Evolutionary conservation across 2,329 filamentous ascomycete species (phyloP).

Genomic region (Macrophomina phaseolina): DNA sequence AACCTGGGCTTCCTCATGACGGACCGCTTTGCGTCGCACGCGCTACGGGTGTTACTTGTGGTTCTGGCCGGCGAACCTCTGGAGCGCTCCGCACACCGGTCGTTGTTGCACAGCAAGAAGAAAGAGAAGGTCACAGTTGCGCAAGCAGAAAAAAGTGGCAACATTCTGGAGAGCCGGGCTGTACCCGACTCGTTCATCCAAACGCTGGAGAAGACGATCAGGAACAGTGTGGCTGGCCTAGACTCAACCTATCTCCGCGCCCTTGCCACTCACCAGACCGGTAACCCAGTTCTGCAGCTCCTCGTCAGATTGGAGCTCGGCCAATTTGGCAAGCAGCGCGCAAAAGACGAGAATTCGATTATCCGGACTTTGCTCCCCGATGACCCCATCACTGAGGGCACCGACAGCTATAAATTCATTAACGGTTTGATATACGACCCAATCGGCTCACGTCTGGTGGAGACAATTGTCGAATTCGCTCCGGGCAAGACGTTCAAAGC

Average conservation of each 20-base stretch:
- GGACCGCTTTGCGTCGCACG: slow-evolving; percentile 88
- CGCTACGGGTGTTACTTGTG: slow-evolving; percentile 82
- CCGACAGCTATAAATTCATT: slow-evolving; percentile 79
- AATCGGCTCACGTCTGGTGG: slow-evolving; percentile 86
- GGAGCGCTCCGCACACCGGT: slow-evolving; percentile 64
- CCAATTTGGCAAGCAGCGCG: slow-evolving; percentile 70
- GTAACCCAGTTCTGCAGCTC: slow-evolving; percentile 91
- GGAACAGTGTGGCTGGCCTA: slow-evolving; percentile 74
- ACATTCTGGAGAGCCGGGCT: slow-evolving; percentile 47
- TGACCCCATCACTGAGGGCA: slow-evolving; percentile 73
- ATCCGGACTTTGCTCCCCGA: slow-evolving; percentile 81
- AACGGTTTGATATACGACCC: slow-evolving; percentile 87
- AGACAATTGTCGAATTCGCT: slow-evolving; percentile 79
- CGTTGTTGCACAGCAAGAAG: slow-evolving; percentile 86
- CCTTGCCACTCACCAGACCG: slow-evolving; percentile 85
- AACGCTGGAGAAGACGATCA: slow-evolving; percentile 81
- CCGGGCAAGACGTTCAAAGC: slow-evolving; percentile 92
- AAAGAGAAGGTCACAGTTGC: slow-evolving; percentile 77
- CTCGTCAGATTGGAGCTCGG: slow-evolving; percentile 85
- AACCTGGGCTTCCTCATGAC: slow-evolving; percentile 84
- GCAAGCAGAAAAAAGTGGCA: slow-evolving; percentile 55
- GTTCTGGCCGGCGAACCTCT: slow-evolving; percentile 84
- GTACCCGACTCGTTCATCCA: slow-evolving; percentile 81
- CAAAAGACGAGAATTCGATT: slow-evolving; percentile 70
- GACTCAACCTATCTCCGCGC: slow-evolving; percentile 82